Base-by-base conservation (phyloP, 352 stramenopile genomes). In the Detonula confervacea region DNA sequence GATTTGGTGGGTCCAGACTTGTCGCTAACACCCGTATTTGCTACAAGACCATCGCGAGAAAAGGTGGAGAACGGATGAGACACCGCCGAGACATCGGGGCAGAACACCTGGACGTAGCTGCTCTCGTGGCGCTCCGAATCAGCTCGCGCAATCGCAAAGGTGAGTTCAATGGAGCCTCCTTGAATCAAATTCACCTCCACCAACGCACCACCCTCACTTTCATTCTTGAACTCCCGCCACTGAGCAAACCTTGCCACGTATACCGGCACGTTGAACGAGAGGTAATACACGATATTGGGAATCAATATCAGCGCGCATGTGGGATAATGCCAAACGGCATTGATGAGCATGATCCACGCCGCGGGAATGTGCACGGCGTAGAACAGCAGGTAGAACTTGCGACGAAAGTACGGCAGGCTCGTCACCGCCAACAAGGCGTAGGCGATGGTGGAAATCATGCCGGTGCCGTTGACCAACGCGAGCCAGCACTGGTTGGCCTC, bases 261-360 rank as follows among this genome's bases (percentile, higher is more conserved):
- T 5, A 79, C 47, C 14, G 74, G 59, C 22, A 83, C 33, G 11
- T 47, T 65, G 9, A 42, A 56, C 1, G 55, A 54, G 14, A 78
- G 29, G 24, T 83, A 83, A 49, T 77, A 82, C 1, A 77, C 44
- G 3, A 82, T 73, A 46, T 56, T 62, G 7, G 74, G 74, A 55
- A 68, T 62, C 52, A 78, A 51, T 39, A 63, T 62, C 35, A 70
- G 46, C 9, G n/a, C 56, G 20, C 55, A 51, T 5, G 37, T 63
- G 14, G 25, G 30, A 22, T 73, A 76, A 39, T 84, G 76, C 47
- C 35, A 46, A 64, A 84, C 63, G 0, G 52, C 54, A 29, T 14
- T 35, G 35, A 84, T 35, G 24, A 84, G 27, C 67, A 80, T 74
- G n/a, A 68, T 66, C 54, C 52, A 70, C 0, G 37, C 69, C n/a